A percentile compares a stretch with the other conserved stretches of the same genome.
phyloP scores from a whole-genome alignment of 2,329 filamentous ascomycete species.

The Aspergillus sp. region DNA sequence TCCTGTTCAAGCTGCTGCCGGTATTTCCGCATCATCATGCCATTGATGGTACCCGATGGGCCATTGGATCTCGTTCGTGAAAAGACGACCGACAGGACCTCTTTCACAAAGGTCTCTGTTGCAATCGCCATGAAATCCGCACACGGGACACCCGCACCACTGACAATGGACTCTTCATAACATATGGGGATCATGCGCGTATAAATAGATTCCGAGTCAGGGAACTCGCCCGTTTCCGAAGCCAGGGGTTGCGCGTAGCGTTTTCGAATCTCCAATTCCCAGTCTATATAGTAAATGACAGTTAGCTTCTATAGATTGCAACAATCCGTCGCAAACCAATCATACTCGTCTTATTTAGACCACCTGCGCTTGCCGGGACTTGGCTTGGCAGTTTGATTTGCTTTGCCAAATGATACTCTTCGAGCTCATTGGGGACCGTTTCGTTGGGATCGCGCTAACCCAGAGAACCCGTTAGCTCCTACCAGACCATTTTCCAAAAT shows the following conservation, averaged over 20 bases:
- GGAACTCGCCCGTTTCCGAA: constrained; percentile 56
- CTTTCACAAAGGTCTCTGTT: constrained; percentile 56
- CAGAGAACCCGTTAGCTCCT: constrained; percentile 5
- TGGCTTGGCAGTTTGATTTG: constrained; percentile 51
- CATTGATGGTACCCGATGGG: constrained; percentile 55
- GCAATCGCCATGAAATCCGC: constrained; percentile 55
- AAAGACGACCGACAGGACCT: constrained; percentile 49
- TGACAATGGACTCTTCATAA: constrained; percentile 54
- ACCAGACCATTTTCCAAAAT: background rate
- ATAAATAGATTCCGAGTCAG: constrained; percentile 49
- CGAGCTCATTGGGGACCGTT: constrained; percentile 25
- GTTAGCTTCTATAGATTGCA: constrained; percentile 8
- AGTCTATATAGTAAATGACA: constrained; percentile 34
- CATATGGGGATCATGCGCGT: constrained; percentile 57
- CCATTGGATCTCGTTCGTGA: constrained; percentile 49
- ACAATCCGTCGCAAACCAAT: background rate
- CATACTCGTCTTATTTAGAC: constrained; percentile 72
- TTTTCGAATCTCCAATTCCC: constrained; percentile 58
- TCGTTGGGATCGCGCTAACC: constrained; percentile 32
- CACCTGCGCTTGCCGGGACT: constrained; percentile 60
- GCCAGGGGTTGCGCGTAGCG: constrained; percentile 55
- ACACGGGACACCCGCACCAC: constrained; percentile 45
- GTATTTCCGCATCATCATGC: constrained; percentile 74
- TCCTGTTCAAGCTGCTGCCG: constrained; percentile 65
- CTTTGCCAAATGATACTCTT: constrained; percentile 39